Percentiles rank a stretch among this genome's conserved stretches.
These are phyloP conservation scores for Cladosporium sp. DNA, from an alignment of 2,329 filamentous ascomycete genomes.

Conservation along the genomic window DNA sequence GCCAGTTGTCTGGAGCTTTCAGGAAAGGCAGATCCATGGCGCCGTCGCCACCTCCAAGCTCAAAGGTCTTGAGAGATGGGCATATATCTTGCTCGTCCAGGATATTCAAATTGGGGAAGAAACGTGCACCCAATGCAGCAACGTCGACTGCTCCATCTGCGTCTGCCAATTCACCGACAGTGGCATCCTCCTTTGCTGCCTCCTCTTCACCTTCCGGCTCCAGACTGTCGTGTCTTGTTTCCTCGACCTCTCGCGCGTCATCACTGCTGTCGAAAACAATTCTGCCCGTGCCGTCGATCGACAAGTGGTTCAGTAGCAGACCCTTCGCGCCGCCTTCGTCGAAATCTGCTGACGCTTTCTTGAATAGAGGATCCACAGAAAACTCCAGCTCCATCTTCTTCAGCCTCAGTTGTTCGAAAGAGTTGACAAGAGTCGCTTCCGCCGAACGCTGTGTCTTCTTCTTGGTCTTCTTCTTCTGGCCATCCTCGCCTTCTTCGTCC, in stretches of 20 bases:
- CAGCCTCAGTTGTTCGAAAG: constrained; percentile 82
- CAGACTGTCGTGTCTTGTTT: constrained; percentile 38
- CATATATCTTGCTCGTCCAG: constrained; percentile 90
- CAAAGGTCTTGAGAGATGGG: constrained; percentile 90
- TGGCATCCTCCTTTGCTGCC: constrained; percentile 47
- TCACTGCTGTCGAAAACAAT: constrained; percentile 99
- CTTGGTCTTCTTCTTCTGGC: constrained; percentile 62
- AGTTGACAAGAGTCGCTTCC: constrained; percentile 88
- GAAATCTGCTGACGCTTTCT: constrained; percentile 97
- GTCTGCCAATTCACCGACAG: constrained; percentile 39
- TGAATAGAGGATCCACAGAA: constrained; percentile 95
- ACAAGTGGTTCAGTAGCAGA: constrained; percentile 90
- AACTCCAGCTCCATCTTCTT: constrained; percentile 99
- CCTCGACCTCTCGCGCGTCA: constrained; percentile 59
- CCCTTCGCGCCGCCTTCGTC: constrained; percentile 98
- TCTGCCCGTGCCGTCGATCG: constrained; percentile 85
- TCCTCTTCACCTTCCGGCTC: constrained; percentile 45
- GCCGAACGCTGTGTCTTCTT: constrained; percentile 75
- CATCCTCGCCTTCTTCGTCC: constrained; percentile 62
- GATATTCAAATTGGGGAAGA: constrained; percentile 76
- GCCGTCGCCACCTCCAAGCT: constrained; percentile 81
- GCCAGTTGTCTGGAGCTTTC: constrained; percentile 81
- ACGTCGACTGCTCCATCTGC: constrained; percentile 78
- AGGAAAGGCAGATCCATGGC: constrained; percentile 89
- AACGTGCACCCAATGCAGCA: constrained; percentile 69